Evolutionary conservation across 2,329 filamentous ascomycete species (phyloP), one percentile per base, ranked within the genome.

Genomic region (Aspergillus glaucus): DNA sequence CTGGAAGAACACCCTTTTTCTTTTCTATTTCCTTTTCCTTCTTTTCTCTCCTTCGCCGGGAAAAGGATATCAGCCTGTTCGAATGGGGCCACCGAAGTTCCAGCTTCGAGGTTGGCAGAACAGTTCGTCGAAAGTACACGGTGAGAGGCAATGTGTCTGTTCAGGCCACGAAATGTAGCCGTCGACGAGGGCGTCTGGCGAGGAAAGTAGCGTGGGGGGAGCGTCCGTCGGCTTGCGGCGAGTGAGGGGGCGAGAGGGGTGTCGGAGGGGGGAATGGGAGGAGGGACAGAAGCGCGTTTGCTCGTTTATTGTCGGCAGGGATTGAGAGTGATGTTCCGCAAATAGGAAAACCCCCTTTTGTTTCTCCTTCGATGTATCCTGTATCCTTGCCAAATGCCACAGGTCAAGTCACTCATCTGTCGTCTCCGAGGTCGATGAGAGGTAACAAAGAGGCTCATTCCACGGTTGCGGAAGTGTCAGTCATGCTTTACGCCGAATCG

Each of bases 101-200:
- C 62, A 60, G 47, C 46, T 58, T 61, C 53, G 56, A 51, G 56
- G 57, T 57, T 52, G 55, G 52, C 44, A 56, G 53, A 46, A 58
- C 51, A 51, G 56, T 14, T 24, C 43, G 44, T 44, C 15, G 10
- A 40, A 30, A 39, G 48, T 17, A 22, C 50, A 52, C 56, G 43
- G 41, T 53, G 47, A 40, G 28, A 32, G 14, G 43, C 24, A 15
- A 30, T 21, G 10, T 24, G 10, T 39, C 22, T 12, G 28, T 10
- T 30, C 10, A 44, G 5, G 14, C 17, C 22, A 39, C 14, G 14
- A 2, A 15, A 17, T 9, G 9, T 39, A 4, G 36, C n/a, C n/a
- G n/a, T 39, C 10, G 15, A 19, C 4, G 5, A 19, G 19, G 36
- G n/a, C 6, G 6, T 19, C 3, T 26, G 40, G 6, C 28, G n/a